phyloP scores from a whole-genome alignment of 2,329 filamentous ascomycete species.

The Beauveria brongniartii region DNA sequence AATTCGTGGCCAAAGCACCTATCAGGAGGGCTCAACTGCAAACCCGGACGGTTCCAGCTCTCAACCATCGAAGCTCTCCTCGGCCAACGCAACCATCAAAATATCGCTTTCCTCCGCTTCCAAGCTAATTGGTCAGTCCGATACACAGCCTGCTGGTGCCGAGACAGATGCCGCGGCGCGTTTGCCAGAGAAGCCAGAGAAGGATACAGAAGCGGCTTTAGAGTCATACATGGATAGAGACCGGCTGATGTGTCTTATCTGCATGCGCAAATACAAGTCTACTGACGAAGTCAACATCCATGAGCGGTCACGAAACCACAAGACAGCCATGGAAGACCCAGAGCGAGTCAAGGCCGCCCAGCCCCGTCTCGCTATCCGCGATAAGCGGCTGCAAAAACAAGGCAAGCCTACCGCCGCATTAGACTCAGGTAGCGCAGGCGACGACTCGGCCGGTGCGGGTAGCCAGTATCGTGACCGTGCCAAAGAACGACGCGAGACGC shows the following conservation, averaged over 20 bases:
- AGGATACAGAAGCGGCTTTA: not conserved
- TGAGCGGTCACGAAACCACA: slow-evolving; percentile 35
- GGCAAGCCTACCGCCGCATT: slow-evolving; percentile 13
- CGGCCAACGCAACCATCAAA: slow-evolving; percentile 14
- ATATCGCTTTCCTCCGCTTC: slow-evolving; percentile 13
- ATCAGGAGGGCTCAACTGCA: not conserved
- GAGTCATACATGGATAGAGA: slow-evolving; percentile 52
- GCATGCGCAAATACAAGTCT: slow-evolving; percentile 39
- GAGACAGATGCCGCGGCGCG: slow-evolving; percentile 16
- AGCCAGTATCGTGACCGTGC: slow-evolving; percentile 57
- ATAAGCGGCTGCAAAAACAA: slow-evolving; percentile 29
- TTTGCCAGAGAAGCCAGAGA: slow-evolving; percentile 5
- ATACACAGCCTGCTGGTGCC: slow-evolving; percentile 3
- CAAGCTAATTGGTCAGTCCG: not conserved
- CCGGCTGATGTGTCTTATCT: slow-evolving; percentile 36
- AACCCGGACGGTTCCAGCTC: not conserved
- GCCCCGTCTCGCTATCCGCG: slow-evolving; percentile 29
- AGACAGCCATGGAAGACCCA: slow-evolving; percentile 30
- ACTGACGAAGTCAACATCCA: slow-evolving; percentile 34
- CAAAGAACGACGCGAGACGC: slow-evolving; percentile 55
- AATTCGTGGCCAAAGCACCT: slow-evolving; percentile 20
- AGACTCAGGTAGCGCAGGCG: slow-evolving; percentile 14
- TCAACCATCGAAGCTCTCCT: slow-evolving; percentile 8
- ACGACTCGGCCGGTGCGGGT: slow-evolving; percentile 16
- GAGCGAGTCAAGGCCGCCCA: slow-evolving; percentile 42